Percentiles rank a stretch among this genome's conserved stretches.
phyloP scores from a whole-genome alignment of 1,284 basidiomycete genomes.

The Volvariella volvacea region DNA sequence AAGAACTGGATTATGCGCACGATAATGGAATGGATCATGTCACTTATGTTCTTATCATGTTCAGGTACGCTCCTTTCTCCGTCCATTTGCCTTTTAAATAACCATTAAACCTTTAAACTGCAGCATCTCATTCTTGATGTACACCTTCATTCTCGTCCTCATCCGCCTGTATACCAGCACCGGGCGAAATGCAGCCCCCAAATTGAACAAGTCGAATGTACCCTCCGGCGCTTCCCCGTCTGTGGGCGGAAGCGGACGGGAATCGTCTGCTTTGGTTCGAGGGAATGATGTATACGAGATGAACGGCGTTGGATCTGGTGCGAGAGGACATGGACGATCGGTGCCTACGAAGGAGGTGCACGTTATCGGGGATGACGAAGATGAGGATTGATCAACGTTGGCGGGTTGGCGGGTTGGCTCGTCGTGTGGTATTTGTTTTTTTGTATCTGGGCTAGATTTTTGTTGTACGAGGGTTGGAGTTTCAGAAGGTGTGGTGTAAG shows the following conservation, averaged over 20 bases:
- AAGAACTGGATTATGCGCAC: constrained; percentile 71
- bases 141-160: constrained; percentile 53
- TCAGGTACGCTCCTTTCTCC: constrained; percentile 42
- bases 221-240: constrained; percentile 6
- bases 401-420: no score
- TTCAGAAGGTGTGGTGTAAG: no score
- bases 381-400: no score
- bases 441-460: no score
- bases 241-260: constrained; percentile 2
- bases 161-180: constrained; percentile 40
- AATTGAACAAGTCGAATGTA: constrained; percentile 19
- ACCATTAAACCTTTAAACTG: constrained; percentile 1
- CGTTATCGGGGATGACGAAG: constrained; percentile 27
- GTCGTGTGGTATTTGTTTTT: no score
- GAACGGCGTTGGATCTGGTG: no score
- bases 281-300: constrained; percentile 13
- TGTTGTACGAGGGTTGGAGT: no score
- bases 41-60: constrained; percentile 80
- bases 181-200: constrained; percentile 45
- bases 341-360: constrained; percentile 10
- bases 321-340: background rate
- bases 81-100: constrained; percentile 1
- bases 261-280: constrained; percentile 15
- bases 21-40: constrained; percentile 80
- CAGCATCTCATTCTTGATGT: constrained; percentile 71